Conservation (phyloP, 441 rosid species). For the Brassica balearica region DNA sequence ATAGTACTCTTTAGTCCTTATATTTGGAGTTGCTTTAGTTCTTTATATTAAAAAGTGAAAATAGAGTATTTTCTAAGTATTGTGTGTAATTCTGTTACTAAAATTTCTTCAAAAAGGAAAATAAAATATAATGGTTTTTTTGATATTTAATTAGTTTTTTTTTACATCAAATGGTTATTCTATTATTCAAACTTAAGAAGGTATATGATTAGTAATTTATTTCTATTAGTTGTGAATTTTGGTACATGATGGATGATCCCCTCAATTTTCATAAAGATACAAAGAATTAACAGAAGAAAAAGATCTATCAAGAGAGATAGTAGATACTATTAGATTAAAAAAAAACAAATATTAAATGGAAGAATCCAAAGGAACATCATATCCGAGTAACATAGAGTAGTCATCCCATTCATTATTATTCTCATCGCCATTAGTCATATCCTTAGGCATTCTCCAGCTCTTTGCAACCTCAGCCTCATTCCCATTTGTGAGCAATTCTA, state of each 20-base stretch:
- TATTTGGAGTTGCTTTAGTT: background rate
- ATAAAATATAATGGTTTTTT: background rate
- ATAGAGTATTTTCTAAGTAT: background rate
- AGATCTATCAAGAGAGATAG: background rate
- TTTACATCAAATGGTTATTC: background rate
- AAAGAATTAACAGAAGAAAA: background rate
- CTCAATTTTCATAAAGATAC: constrained; percentile 20
- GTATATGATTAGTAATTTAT: constrained; percentile 24
- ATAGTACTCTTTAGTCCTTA: constrained; percentile 7
- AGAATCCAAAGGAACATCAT: constrained; percentile 65
- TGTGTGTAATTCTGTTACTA: background rate
- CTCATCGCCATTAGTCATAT: constrained; percentile 39
- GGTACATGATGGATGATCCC: constrained; percentile 28
- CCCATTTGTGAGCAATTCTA: constrained; percentile 76
- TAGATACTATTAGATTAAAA: constrained; percentile 33
- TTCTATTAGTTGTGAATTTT: constrained; percentile 6
- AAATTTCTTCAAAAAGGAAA: background rate
- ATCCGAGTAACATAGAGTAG: constrained; percentile 77
- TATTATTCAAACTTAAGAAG: background rate
- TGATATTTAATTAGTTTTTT: background rate
- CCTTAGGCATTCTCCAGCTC: constrained; percentile 80
- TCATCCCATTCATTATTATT: constrained; percentile 67
- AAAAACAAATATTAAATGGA: constrained; percentile 52
- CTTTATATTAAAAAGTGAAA: background rate
- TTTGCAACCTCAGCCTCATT: constrained; percentile 59